Percentiles rank a stretch among this genome's conserved stretches.
phyloP scores from a whole-genome alignment of 2,329 filamentous ascomycete species.

The Teratosphaeria zuluensis region DNA sequence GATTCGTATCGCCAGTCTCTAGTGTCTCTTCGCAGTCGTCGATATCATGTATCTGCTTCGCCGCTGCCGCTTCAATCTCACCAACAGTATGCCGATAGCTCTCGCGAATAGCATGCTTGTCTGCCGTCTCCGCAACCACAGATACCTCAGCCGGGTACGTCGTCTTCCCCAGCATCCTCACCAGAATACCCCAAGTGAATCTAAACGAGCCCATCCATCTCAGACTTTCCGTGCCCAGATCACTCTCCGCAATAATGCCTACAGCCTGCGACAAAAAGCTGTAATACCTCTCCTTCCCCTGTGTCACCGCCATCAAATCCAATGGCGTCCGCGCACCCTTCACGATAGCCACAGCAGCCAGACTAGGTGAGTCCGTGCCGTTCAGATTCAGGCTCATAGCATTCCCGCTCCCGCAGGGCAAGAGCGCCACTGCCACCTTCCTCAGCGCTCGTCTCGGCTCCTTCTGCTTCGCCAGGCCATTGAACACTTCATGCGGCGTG shows the following conservation, averaged over 20 bases:
- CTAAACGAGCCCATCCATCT: constrained; percentile 85
- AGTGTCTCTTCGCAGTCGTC: constrained; percentile 3
- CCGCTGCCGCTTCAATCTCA: constrained; percentile 17
- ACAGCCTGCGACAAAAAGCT: constrained; percentile 88
- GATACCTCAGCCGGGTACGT: constrained; percentile 85
- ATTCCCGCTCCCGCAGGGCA: constrained; percentile 91
- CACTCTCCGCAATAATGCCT: constrained; percentile 81
- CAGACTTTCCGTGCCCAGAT: constrained; percentile 80
- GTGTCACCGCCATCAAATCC: constrained; percentile 80
- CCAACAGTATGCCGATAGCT: constrained; percentile 48
- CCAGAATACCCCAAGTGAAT: constrained; percentile 78
- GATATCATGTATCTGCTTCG: constrained; percentile 13
- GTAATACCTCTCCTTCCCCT: constrained; percentile 61
- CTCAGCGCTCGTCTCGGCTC: constrained; percentile 63
- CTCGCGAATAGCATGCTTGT: constrained; percentile 63
- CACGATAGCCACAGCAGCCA: constrained; percentile 73
- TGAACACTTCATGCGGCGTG: constrained; percentile 86
- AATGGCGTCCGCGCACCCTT: constrained; percentile 79
- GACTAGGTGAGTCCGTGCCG: constrained; percentile 63
- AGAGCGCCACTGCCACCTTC: constrained; percentile 71
- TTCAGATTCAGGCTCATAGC: constrained; percentile 85
- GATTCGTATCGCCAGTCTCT: constrained; percentile 17
- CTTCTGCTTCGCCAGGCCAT: constrained; percentile 67
- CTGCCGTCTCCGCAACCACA: constrained; percentile 68
- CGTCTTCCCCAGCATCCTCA: constrained; percentile 63